A percentile compares a stretch with the other conserved stretches of the same genome.
These are phyloP conservation scores for Magnolia officinalis DNA, from an alignment of 164 flowering plant species.

Conservation along the genomic window DNA sequence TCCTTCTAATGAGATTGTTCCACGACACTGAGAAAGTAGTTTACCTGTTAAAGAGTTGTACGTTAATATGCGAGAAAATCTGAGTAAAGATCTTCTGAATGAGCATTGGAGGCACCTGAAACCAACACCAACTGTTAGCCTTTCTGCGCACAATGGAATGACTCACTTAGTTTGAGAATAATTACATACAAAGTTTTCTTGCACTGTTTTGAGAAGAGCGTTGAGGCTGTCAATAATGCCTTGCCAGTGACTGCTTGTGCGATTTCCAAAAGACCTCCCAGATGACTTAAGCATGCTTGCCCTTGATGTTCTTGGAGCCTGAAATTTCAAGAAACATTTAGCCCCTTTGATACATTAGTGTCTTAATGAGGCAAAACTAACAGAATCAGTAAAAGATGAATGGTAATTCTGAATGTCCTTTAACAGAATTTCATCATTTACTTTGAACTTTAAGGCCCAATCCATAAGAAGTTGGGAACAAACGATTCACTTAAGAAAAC, in stretches of 20 bases:
- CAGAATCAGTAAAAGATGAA: not conserved
- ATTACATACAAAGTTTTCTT: conserved; percentile 73
- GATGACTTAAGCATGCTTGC: conserved; percentile 61
- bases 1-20: not conserved
- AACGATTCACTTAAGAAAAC: too few relatives aligned
- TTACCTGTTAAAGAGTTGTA: conserved; percentile 84
- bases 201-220: conserved; percentile 51
- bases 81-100: conserved; percentile 66
- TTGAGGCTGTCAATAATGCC: conserved; percentile 79
- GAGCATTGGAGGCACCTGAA: conserved; percentile 74
- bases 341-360: not conserved
- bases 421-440: too few relatives aligned
- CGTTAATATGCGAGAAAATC: conserved; percentile 67
- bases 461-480: too few relatives aligned
- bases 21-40: not conserved
- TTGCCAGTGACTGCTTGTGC: conserved; percentile 78
- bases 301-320: conserved; percentile 94
- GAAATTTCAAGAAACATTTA: conserved; percentile 6
- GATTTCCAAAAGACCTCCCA: conserved; percentile 77
- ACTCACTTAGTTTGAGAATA: not conserved
- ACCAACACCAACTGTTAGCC: conserved; percentile 6
- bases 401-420: too few relatives aligned
- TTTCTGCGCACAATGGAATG: not conserved
- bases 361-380: not conserved
- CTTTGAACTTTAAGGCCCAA: too few relatives aligned